Evolutionary conservation across 768 basidiomycete species (phyloP).

Genomic region (Gautieria morchelliformis): DNA sequence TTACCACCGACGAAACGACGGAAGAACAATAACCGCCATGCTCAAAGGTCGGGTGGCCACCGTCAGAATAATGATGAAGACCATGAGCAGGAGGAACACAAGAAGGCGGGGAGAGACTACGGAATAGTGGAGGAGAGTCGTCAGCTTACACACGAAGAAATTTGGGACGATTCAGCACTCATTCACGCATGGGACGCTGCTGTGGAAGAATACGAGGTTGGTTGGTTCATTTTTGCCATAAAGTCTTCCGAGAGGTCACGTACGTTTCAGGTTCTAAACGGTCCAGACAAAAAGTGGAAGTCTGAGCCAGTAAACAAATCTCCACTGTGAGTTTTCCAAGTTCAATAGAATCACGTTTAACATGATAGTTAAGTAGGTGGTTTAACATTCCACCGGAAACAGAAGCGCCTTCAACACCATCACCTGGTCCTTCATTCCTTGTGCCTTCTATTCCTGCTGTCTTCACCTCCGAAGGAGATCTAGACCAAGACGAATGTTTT

Average conservation of each 20-base stretch:
- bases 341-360: not conserved
- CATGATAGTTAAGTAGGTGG: constrained; percentile 42
- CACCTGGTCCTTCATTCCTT: not conserved
- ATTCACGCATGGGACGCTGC: constrained; percentile 82
- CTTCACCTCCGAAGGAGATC: constrained; percentile 1
- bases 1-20: constrained; percentile 51
- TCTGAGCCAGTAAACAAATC: constrained; percentile 59
- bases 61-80: constrained; percentile 39
- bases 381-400: constrained; percentile 50
- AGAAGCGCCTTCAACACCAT: not conserved
- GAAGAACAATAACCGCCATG: constrained; percentile 27
- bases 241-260: not conserved
- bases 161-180: constrained; percentile 82
- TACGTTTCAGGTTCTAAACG: constrained; percentile 47
- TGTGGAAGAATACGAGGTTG: constrained; percentile 66
- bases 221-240: not conserved
- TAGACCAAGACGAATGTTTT: not conserved
- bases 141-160: constrained; percentile 59
- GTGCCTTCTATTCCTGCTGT: constrained; percentile 1
- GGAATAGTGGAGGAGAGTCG: constrained; percentile 44
- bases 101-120: constrained; percentile 19
- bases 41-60: constrained; percentile 16
- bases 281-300: constrained; percentile 66
- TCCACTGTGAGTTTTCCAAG: constrained; percentile 43
- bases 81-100: constrained; percentile 13